Base-by-base conservation (phyloP, 2,329 filamentous ascomycete species). In the Thelonectria blattea region DNA sequence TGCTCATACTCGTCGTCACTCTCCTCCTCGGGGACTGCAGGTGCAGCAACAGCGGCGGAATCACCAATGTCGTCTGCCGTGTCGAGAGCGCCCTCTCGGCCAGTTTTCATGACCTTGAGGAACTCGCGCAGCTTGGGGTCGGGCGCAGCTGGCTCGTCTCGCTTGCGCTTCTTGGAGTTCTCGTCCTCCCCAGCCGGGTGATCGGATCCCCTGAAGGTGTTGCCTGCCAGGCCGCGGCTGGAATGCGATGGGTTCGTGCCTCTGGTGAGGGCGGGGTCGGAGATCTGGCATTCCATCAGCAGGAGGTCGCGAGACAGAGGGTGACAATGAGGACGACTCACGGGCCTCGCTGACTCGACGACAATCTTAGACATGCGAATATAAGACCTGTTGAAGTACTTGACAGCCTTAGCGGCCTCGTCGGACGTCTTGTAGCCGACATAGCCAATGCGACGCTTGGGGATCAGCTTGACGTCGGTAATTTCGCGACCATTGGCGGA, bases 351-450 rank as follows among this genome's bases (percentile, higher is more conserved):
- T 72, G 95, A 80, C 79, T 97, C 93, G 63, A 97, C 95, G 30
- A 84, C 85, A 71, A 99, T 93, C 80, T 90, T 96, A 59, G 93
- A 97, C 91, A 97, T 95, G 70, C 93, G 92, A 71, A 99, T 92
- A 78, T 93, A 99, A 65, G 93, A 90, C 75, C 87, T 92, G 82
- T 99, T 93, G 83, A 97, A 97, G 81, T 97, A 96, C 77, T 91
- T 93, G 74, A 96, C 91, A 46, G 95, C 94, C 72, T 88, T 86
- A 58, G 86, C 82, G 58, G 95, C 95, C 74, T 92, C 90, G 63
- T 94, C 87, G 14, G 90, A 81, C 52, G 86, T 91, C 79, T 91
- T 93, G 83, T 94, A 98, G 64, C 95, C 95, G 61, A 99, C 88
- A 83, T 97, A 99, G 69, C 93, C 95, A 77, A 99, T 97, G 68